Evolutionary conservation across 148 eudicot genomes (phyloP).

Genomic region (Selenicereus undatus): DNA sequence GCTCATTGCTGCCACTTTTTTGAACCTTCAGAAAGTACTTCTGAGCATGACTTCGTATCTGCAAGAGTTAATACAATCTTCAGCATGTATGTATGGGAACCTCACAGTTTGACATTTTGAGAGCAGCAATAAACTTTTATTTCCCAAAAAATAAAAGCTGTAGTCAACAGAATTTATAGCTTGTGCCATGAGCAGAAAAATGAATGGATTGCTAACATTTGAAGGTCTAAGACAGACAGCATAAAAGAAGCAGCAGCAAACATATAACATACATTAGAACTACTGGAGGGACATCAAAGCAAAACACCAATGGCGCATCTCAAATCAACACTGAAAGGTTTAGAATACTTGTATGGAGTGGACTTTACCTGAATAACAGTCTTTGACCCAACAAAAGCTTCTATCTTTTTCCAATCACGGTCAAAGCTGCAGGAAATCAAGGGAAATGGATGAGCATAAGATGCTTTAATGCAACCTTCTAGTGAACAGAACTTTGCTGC

Average conservation of each 20-base stretch:
- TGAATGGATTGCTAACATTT: not conserved
- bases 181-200: not conserved
- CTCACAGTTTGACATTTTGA: not conserved
- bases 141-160: not conserved
- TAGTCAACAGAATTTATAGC: not conserved
- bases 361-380: constrained; percentile 85
- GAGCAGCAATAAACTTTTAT: not conserved
- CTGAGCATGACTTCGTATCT: constrained; percentile 99
- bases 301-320: too few species aligned
- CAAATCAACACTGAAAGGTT: not conserved
- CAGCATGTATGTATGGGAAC: not conserved
- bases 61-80: constrained; percentile 31
- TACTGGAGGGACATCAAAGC: not conserved
- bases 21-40: constrained; percentile 93
- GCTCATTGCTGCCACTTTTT: constrained; percentile 89
- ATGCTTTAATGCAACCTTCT: not conserved
- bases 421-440: constrained; percentile 62
- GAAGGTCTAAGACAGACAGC: not conserved
- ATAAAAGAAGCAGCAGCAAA: not conserved
- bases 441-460: not conserved
- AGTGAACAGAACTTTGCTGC: constrained; percentile 4
- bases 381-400: constrained; percentile 92
- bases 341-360: not conserved
- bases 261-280: not conserved
- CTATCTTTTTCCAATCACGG: constrained; percentile 98